phyloP scores from a whole-genome alignment of 441 rosid species.

The Gossypium schwendimanii region DNA sequence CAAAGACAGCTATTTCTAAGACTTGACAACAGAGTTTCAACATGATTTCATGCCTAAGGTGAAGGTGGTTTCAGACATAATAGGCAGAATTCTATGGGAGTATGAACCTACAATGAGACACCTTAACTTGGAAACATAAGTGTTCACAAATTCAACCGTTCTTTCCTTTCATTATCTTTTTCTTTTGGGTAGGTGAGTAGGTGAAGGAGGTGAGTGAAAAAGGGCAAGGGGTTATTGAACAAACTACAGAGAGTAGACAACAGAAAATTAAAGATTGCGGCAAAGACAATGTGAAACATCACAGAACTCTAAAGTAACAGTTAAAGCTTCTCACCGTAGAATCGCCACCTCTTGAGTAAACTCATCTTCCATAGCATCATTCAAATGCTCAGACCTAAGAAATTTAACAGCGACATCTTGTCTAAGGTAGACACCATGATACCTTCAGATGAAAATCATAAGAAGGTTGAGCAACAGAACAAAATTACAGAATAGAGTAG shows the following conservation, averaged over 20 bases:
- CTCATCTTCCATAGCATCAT: conserved; percentile 43
- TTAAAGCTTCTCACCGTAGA: conserved; percentile 39
- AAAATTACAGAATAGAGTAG: conserved; percentile 1
- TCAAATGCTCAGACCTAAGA: conserved; percentile 59
- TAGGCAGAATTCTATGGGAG: not conserved
- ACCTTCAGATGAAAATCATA: conserved; percentile 33
- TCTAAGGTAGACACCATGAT: conserved; percentile 55
- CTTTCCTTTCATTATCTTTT: not conserved
- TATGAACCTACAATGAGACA: not conserved
- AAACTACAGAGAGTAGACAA: not conserved
- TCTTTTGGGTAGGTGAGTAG: not conserved
- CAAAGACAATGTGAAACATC: not conserved
- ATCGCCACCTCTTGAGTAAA: conserved; percentile 70
- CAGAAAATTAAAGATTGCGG: not conserved
- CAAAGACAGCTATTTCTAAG: not conserved
- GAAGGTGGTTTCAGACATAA: not conserved
- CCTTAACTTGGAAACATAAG: not conserved
- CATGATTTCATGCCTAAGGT: not conserved
- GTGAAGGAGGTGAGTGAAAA: not conserved
- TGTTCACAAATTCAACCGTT: not conserved
- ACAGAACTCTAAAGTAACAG: not conserved
- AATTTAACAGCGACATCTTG: conserved; percentile 70
- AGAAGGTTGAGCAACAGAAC: conserved; percentile 13
- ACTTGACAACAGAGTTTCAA: not conserved
- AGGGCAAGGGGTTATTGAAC: not conserved